phyloP scores from a whole-genome alignment of 1,284 basidiomycete species.

The Xerocomus amazonicus region DNA sequence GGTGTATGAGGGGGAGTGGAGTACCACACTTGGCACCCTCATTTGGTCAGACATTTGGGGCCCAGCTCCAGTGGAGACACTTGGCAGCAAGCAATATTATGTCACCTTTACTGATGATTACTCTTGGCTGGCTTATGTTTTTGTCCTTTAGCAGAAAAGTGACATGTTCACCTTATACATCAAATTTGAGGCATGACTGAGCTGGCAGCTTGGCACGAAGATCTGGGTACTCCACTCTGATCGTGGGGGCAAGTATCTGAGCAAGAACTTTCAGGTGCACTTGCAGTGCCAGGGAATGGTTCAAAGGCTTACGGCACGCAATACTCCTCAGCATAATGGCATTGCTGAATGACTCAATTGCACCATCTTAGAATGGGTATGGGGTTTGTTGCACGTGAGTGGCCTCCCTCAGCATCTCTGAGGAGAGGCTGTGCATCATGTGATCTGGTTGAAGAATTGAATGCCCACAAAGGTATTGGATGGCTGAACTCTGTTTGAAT shows the following conservation, averaged over 20 bases:
- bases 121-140: conserved; percentile 23
- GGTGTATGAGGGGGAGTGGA: not conserved
- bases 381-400: not conserved
- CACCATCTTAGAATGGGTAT: not conserved
- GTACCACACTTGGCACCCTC: conserved; percentile 9
- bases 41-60: conserved; percentile 36
- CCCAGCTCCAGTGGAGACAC: conserved; percentile 25
- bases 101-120: conserved; percentile 34
- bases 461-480: not conserved
- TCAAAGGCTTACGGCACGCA: not conserved
- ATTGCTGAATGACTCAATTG: not conserved
- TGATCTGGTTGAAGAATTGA: not conserved
- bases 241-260: not conserved
- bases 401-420: conserved; percentile 3
- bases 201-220: not conserved
- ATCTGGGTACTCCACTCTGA: not conserved
- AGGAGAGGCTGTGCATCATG: not conserved
- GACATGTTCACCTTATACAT: conserved; percentile 31
- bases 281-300: not conserved
- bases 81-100: conserved; percentile 27
- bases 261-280: not conserved
- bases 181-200: conserved; percentile 28
- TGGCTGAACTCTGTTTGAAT: too few relatives aligned
- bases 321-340: not conserved
- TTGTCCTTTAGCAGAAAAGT: conserved; percentile 27